These are phyloP conservation scores for Entrophospora sp. DNA, from an alignment of 192 early-diverging fungal species.

Conservation along the genomic window DNA sequence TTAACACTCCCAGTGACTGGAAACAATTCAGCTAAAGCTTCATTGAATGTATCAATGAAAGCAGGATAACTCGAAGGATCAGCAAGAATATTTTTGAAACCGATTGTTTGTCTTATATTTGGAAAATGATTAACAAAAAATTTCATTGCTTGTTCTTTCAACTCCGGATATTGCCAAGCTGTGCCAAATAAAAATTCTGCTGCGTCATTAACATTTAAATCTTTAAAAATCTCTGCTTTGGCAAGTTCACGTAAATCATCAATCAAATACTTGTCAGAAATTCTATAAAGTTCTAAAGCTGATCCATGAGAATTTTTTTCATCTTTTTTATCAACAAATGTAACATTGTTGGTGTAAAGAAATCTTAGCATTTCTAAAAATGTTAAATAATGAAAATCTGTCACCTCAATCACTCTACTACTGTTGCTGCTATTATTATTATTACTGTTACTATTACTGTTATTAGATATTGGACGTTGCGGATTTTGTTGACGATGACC, in stretches of 20 bases:
- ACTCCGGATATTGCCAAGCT: slow-evolving; percentile 17
- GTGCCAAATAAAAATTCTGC: slow-evolving; percentile 14
- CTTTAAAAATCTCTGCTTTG: slow-evolving; percentile 3
- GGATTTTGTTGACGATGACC: no score
- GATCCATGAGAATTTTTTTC: background rate
- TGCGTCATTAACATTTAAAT: slow-evolving; percentile 1
- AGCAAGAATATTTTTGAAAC: slow-evolving; percentile 13
- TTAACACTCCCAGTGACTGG: background rate
- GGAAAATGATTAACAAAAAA: slow-evolving; percentile 8
- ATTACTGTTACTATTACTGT: background rate
- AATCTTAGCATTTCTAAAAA: slow-evolving; percentile 17
- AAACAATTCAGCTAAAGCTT: slow-evolving; percentile 14
- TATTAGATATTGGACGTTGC: background rate
- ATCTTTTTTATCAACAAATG: slow-evolving; percentile 9
- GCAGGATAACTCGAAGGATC: slow-evolving; percentile 5
- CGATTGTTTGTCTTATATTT: background rate
- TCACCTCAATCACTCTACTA: background rate
- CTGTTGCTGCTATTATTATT: background rate
- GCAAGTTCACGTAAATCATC: slow-evolving; percentile 10
- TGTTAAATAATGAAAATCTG: slow-evolving; percentile 12
- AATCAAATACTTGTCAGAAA: slow-evolving; percentile 19
- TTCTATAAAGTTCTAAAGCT: slow-evolving; percentile 5
- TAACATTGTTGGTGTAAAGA: background rate
- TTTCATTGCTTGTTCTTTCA: slow-evolving; percentile 13
- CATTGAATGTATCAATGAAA: background rate